Base-by-base conservation (phyloP, 148 eudicot genomes). In the Polygonum aviculare region DNA sequence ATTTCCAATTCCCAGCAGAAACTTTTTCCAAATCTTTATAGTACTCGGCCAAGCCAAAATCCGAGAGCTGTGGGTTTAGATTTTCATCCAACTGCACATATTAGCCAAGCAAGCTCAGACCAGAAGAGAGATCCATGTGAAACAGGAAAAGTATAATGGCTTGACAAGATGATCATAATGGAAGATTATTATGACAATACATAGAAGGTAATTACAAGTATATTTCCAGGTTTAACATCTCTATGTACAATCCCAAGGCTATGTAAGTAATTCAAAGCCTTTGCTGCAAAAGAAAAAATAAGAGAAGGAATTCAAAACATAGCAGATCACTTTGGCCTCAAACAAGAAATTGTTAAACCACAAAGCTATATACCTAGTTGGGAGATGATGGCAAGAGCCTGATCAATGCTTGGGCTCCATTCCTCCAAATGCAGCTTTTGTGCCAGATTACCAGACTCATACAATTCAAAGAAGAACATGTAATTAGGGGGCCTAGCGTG, bases 11-110 rank as follows among this genome's bases (percentile, higher is more conserved):
- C 78, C 79, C 82, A 0, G 70, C 15, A 47, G 99, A 88, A 52
- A 89, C 84, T 78, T 81, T 83, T 80, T 85, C 84, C 47, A 95
- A 88, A 81, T 95, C 87, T 82, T 83, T 85, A 78, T 81, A 81
- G 73, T 91, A 90, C 79, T 88, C 99, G 21, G 99, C 94, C 81
- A 95, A 83, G 76, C 99, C 99, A 91, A 95, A 95, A 86, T 95
- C 99, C 49, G 92, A 85, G 51, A 95, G 87, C 81, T 87, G 89
- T 33, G 97, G 87, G 72, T 72, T 76, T 69, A 88, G 85, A 79
- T 85, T 81, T 78, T 84, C 84, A 74, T 92, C 89, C 33, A 95
- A 85, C 99, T 95, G 90, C 83, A 86, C 48, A 57, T 47, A 80
- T 63, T 38, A 35, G 19, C 47, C 48, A 75, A 26, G 22, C 14